Evolutionary conservation across 257 asterid genomes (phyloP).

Genomic region (Solanum chilense): DNA sequence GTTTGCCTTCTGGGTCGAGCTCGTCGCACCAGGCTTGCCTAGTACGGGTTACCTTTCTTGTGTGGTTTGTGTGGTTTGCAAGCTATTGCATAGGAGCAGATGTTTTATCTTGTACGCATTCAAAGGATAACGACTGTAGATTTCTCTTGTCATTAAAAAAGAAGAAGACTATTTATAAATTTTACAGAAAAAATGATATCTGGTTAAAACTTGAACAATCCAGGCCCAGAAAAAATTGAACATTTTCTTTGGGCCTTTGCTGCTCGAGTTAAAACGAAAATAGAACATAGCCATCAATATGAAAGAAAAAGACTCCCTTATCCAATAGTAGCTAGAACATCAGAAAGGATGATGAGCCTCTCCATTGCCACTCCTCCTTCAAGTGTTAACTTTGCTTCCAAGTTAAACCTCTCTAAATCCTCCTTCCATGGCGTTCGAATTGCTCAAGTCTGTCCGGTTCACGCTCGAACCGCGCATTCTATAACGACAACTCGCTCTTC

Average conservation of each 20-base stretch:
- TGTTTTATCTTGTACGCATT: too few relatives aligned
- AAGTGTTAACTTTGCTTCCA: constrained; percentile 26
- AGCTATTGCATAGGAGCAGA: too few relatives aligned
- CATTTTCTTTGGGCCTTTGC: neutral
- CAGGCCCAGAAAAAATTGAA: neutral
- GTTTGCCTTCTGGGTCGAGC: too few relatives aligned
- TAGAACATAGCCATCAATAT: neutral
- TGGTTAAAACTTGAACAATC: neutral
- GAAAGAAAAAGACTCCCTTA: neutral
- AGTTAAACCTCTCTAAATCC: constrained; percentile 22
- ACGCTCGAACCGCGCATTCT: constrained; percentile 4
- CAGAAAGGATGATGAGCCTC: constrained; percentile 46
- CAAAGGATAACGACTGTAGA: rapidly evolving
- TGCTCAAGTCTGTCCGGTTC: constrained; percentile 37
- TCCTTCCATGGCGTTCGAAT: constrained; percentile 60
- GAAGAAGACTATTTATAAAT: neutral
- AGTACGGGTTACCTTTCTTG: too few relatives aligned
- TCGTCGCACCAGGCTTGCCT: too few relatives aligned
- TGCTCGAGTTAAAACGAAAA: neutral
- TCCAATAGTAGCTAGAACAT: neutral
- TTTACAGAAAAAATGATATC: too few relatives aligned
- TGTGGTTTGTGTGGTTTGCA: too few relatives aligned
- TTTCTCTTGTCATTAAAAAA: too few relatives aligned
- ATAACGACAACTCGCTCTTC: constrained; percentile 4
- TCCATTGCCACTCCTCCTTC: constrained; percentile 47